Evolutionary conservation across 805 yeast genomes (phyloP).

Genomic region (Candida sakaeoensis): DNA sequence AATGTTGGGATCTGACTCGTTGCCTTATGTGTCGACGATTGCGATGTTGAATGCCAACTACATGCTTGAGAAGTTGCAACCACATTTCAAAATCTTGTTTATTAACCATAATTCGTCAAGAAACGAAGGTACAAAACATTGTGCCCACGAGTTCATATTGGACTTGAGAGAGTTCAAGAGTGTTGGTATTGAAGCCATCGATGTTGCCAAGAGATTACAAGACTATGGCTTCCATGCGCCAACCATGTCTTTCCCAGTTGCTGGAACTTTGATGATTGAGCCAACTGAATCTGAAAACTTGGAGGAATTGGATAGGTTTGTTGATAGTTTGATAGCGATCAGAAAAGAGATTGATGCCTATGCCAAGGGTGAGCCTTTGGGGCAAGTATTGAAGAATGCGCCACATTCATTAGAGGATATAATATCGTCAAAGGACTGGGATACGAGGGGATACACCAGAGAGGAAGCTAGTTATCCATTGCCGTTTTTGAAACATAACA

Average conservation of each 20-base stretch:
- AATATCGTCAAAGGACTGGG: constrained; percentile 70
- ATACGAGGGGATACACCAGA: constrained; percentile 79
- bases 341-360: constrained; percentile 76
- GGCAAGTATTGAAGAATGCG: constrained; percentile 75
- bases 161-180: constrained; percentile 84
- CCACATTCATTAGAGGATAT: constrained; percentile 89
- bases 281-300: constrained; percentile 94
- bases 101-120: constrained; percentile 42
- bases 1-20: constrained; percentile 81
- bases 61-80: constrained; percentile 76
- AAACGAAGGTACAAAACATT: constrained; percentile 53
- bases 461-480: constrained; percentile 93
- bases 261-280: constrained; percentile 96
- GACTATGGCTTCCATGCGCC: constrained; percentile 99
- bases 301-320: constrained; percentile 85
- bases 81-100: constrained; percentile 73
- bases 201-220: constrained; percentile 93
- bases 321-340: constrained; percentile 80
- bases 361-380: constrained; percentile 61
- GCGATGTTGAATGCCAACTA: constrained; percentile 96
- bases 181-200: constrained; percentile 87
- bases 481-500: constrained; percentile 63
- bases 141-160: constrained; percentile 95
- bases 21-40: constrained; percentile 81
- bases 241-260: constrained; percentile 97